Evolutionary conservation across 352 stramenopile genomes (phyloP).

Genomic region (Peronospora belbahrii): DNA sequence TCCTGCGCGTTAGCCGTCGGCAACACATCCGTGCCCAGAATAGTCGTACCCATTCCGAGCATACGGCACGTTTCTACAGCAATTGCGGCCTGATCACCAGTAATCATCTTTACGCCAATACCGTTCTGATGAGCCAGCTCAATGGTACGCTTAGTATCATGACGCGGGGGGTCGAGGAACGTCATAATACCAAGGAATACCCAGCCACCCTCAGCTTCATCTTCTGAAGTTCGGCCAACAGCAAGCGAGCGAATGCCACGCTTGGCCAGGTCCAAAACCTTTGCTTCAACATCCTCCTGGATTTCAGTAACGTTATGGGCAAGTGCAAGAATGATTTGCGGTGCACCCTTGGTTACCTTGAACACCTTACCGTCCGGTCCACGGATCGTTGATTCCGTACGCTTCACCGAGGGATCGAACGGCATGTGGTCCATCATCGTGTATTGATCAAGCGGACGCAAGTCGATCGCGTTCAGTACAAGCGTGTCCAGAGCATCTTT

Average conservation of each 20-base stretch:
- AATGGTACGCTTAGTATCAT: constrained; percentile 93
- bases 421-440: constrained; percentile 74
- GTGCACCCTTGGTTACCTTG: constrained; percentile 92
- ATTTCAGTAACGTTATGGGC: constrained; percentile 70
- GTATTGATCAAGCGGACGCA: constrained; percentile 79
- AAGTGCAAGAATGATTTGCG: constrained; percentile 89
- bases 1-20: constrained; percentile 53
- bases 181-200: constrained; percentile 92
- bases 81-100: constrained; percentile 91
- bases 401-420: constrained; percentile 85
- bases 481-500: constrained; percentile 92
- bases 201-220: constrained; percentile 80
- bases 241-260: constrained; percentile 86
- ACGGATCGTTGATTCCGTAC: constrained; percentile 88
- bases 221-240: constrained; percentile 72
- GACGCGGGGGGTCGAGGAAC: constrained; percentile 92
- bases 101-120: constrained; percentile 96
- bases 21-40: constrained; percentile 73
- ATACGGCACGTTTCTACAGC: constrained; percentile 89
- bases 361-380: constrained; percentile 76
- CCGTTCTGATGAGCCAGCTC: constrained; percentile 84
- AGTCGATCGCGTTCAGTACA: constrained; percentile 80
- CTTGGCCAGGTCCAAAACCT: constrained; percentile 85
- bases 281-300: constrained; percentile 72
- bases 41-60: constrained; percentile 87